A percentile compares a stretch with the other conserved stretches of the same genome.
Evolutionary conservation across 2,329 filamentous ascomycete genomes (phyloP).

Genomic region (Xylaria arbuscula): DNA sequence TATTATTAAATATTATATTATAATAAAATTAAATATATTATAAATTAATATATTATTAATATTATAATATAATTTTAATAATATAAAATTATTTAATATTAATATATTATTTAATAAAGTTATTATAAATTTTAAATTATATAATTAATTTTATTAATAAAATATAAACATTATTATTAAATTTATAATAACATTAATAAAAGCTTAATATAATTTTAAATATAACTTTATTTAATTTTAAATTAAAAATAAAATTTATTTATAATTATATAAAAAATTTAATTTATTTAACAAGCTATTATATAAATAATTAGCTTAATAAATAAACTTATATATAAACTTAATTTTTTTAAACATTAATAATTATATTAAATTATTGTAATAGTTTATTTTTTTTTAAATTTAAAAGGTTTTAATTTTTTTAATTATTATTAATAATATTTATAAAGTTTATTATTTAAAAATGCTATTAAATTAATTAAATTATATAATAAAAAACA

Average conservation of each 20-base stretch:
- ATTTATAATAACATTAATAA: not conserved
- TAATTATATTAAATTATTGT: constrained; percentile 8
- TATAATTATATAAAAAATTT: too few species aligned
- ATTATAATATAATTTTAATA: constrained; percentile 29
- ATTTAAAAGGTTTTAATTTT: not conserved
- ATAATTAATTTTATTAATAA: too few species aligned
- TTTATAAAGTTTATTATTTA: too few species aligned
- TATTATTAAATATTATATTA: constrained; percentile 15
- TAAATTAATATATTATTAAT: not conserved
- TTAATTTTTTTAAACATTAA: constrained; percentile 19
- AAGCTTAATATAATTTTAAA: too few species aligned
- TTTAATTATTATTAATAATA: too few species aligned
- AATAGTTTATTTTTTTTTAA: constrained; percentile 11
- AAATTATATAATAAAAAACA: too few species aligned
- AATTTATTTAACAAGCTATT: too few species aligned
- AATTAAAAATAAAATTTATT: too few species aligned
- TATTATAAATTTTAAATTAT: not conserved
- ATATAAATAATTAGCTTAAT: not conserved
- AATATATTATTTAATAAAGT: constrained; percentile 12
- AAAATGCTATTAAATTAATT: too few species aligned
- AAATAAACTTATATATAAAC: constrained; percentile 14
- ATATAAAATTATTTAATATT: not conserved
- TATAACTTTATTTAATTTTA: too few species aligned
- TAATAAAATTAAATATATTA: not conserved
- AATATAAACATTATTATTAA: not conserved